These are phyloP conservation scores for Gomphus sp. DNA, from an alignment of 1,284 basidiomycete species.

Conservation along the genomic window DNA sequence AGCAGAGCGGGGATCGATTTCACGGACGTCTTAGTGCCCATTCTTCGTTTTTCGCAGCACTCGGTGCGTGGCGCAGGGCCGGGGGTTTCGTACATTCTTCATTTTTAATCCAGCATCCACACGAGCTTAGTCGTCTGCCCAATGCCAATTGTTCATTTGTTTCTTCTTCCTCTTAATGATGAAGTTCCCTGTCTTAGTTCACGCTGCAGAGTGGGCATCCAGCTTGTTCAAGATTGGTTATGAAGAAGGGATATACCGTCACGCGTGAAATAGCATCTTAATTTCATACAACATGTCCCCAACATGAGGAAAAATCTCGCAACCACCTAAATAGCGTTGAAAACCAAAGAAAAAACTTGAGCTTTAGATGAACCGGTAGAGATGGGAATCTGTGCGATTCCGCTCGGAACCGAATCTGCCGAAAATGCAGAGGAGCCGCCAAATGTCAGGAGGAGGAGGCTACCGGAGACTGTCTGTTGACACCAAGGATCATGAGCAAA, in stretches of 20 bases:
- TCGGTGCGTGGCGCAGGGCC: neutral
- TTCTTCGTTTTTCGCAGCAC: neutral
- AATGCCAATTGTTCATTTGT: too few relatives aligned
- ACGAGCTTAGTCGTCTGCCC: too few relatives aligned
- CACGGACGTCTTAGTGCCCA: constrained; percentile 6
- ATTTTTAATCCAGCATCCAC: too few relatives aligned
- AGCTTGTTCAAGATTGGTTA: too few relatives aligned
- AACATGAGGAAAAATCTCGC: neutral
- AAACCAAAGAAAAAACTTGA: constrained; percentile 35
- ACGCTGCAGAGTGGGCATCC: too few relatives aligned
- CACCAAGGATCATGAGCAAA: neutral
- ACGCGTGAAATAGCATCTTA: neutral
- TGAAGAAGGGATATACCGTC: neutral
- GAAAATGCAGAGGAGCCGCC: constrained; percentile 42
- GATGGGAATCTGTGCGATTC: constrained; percentile 38
- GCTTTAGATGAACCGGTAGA: constrained; percentile 37
- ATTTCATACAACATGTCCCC: neutral
- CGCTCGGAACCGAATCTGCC: constrained; percentile 45
- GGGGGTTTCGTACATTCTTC: constrained; percentile 3
- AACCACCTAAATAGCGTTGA: constrained; percentile 19
- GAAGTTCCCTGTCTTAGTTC: too few relatives aligned
- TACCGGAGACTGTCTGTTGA: constrained; percentile 36
- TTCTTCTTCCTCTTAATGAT: too few relatives aligned
- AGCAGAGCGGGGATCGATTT: constrained; percentile 5
- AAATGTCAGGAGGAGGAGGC: constrained; percentile 39